phyloP scores from a whole-genome alignment of 208 protist species.

The Crithidia sp. region DNA sequence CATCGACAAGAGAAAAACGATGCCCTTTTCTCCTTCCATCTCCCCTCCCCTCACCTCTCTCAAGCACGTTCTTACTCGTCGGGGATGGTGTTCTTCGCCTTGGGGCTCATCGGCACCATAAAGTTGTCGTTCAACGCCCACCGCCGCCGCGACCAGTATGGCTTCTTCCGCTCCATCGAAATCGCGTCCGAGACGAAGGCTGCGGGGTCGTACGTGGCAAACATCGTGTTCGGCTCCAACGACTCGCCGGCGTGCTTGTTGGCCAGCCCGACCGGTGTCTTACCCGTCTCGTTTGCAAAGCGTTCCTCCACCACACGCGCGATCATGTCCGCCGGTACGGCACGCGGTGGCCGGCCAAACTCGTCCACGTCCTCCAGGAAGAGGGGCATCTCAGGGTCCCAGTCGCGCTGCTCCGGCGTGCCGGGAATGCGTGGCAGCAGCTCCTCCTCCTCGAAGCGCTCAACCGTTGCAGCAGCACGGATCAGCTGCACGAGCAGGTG shows the following conservation, averaged over 20 bases:
- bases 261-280: slow-evolving; percentile 59
- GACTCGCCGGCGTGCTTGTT: slow-evolving; percentile 69
- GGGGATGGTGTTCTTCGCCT: slow-evolving; percentile 90
- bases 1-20: not conserved
- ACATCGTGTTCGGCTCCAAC: slow-evolving; percentile 85
- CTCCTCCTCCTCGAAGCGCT: slow-evolving; percentile 66
- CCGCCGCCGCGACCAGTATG: slow-evolving; percentile 84
- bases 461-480: slow-evolving; percentile 75
- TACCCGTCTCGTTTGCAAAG: slow-evolving; percentile 34
- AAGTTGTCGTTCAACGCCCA: slow-evolving; percentile 89
- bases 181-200: slow-evolving; percentile 75
- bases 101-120: slow-evolving; percentile 80
- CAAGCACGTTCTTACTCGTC: slow-evolving; percentile 53
- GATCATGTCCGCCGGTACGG: slow-evolving; percentile 34
- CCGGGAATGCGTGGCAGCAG: slow-evolving; percentile 80
- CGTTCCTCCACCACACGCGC: slow-evolving; percentile 62
- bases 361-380: slow-evolving; percentile 91
- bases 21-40: not conserved
- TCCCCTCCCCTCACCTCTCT: no score
- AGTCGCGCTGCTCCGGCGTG: slow-evolving; percentile 83
- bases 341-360: slow-evolving; percentile 54
- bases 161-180: slow-evolving; percentile 41
- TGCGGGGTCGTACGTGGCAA: slow-evolving; percentile 77
- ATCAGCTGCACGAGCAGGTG: slow-evolving; percentile 90
- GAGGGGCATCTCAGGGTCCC: slow-evolving; percentile 87